A percentile compares a stretch with the other conserved stretches of the same genome.
Evolutionary conservation across 805 yeast species (phyloP).

Genomic region (Middelhovenomyces tepae): DNA sequence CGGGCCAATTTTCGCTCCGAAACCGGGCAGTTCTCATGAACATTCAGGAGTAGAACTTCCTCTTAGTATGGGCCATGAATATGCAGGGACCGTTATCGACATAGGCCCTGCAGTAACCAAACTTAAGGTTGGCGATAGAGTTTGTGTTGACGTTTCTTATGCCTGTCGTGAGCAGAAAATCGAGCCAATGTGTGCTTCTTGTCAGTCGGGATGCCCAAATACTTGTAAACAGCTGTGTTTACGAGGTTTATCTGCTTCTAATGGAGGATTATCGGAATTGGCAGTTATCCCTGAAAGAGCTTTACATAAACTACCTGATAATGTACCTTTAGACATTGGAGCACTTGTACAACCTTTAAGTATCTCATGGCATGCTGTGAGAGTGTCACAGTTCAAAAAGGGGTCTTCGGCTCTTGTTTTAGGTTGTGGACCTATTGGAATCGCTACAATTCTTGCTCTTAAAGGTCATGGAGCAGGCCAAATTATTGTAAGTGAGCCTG

Average conservation of each 20-base stretch:
- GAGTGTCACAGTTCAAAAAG: slow-evolving; percentile 33
- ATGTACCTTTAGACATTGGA: slow-evolving; percentile 42
- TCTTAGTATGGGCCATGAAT: slow-evolving; percentile 42
- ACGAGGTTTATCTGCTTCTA: slow-evolving; percentile 31
- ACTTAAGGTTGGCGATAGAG: slow-evolving; percentile 39
- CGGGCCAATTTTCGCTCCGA: slow-evolving; percentile 9
- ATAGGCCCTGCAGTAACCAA: slow-evolving; percentile 41
- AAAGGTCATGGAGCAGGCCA: slow-evolving; percentile 36
- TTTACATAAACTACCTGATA: slow-evolving; percentile 32
- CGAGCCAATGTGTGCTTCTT: neutral
- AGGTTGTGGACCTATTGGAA: slow-evolving; percentile 59
- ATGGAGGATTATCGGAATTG: slow-evolving; percentile 35
- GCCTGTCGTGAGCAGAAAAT: slow-evolving; percentile 33
- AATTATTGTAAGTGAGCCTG: slow-evolving; percentile 47
- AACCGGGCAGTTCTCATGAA: neutral
- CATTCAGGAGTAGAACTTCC: slow-evolving; percentile 11
- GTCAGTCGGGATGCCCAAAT: slow-evolving; percentile 18
- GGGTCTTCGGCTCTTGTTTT: slow-evolving; percentile 43
- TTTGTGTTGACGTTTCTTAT: slow-evolving; percentile 25
- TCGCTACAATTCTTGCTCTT: slow-evolving; percentile 47
- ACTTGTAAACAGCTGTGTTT: slow-evolving; percentile 33
- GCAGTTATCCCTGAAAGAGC: slow-evolving; percentile 27
- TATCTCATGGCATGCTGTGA: slow-evolving; percentile 52
- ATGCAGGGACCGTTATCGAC: slow-evolving; percentile 42
- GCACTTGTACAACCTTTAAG: slow-evolving; percentile 51